Evolutionary conservation across 225 moss, liverwort and hornwort species (phyloP).

Genomic region (Climacium dendroides): DNA sequence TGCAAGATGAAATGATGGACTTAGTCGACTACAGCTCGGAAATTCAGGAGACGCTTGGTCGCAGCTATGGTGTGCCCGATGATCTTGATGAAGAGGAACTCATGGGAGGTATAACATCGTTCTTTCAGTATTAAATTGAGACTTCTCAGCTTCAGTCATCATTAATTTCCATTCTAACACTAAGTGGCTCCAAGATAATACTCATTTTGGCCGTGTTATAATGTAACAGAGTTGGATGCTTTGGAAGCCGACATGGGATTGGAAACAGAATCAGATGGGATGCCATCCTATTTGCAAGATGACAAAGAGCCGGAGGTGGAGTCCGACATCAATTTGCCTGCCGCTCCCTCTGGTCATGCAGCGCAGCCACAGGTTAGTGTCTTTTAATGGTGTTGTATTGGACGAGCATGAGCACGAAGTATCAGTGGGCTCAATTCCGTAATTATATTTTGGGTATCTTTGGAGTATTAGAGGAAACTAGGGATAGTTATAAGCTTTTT

Average conservation of each 20-base stretch:
- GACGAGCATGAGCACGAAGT: neutral
- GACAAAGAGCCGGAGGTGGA: constrained; percentile 67
- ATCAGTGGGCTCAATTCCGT: neutral
- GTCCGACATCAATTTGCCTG: constrained; percentile 58
- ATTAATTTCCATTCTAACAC: neutral
- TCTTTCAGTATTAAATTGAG: neutral
- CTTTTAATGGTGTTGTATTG: neutral
- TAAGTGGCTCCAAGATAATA: neutral
- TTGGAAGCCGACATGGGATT: constrained; percentile 93
- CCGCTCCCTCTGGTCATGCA: constrained; percentile 69
- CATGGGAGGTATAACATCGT: constrained; percentile 52
- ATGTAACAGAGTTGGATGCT: constrained; percentile 66
- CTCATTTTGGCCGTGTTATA: neutral
- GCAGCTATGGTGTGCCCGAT: constrained; percentile 94
- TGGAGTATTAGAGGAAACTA: neutral
- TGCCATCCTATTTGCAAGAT: constrained; percentile 91
- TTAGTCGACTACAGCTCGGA: constrained; percentile 94
- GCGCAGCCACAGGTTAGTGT: constrained; percentile 60
- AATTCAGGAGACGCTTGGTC: constrained; percentile 92
- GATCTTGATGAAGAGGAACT: constrained; percentile 97
- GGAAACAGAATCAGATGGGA: constrained; percentile 63
- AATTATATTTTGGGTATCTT: neutral
- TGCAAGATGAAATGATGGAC: constrained; percentile 99
- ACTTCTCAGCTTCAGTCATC: neutral
- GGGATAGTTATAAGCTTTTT: neutral